Percentiles rank a stretch among this genome's conserved stretches.
Conservation (phyloP, 805 yeast species). For the Wickerhamia fluorescens region DNA sequence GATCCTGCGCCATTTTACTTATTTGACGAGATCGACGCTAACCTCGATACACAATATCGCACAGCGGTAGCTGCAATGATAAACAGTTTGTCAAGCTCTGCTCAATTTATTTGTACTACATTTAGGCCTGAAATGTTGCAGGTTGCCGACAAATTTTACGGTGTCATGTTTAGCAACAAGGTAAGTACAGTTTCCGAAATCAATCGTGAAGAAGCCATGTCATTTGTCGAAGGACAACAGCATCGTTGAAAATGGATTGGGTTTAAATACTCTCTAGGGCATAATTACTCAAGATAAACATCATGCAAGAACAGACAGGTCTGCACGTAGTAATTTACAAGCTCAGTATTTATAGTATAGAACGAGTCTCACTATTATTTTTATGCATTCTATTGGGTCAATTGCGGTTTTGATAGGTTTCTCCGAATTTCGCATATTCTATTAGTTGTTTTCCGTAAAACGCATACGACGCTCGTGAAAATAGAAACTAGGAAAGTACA, state of each 20-base stretch:
- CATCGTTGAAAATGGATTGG: slow-evolving; percentile 7
- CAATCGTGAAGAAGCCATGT: slow-evolving; percentile 62
- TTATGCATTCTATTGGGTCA: too few relatives aligned
- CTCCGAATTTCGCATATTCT: too few relatives aligned
- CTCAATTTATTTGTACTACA: slow-evolving; percentile 94
- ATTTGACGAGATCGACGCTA: slow-evolving; percentile 96
- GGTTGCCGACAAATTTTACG: slow-evolving; percentile 80
- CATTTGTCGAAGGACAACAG: slow-evolving; percentile 72
- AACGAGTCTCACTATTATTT: too few relatives aligned
- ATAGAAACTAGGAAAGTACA: too few relatives aligned
- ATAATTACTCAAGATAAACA: too few relatives aligned
- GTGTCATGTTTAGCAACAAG: slow-evolving; percentile 77
- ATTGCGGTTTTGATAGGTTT: too few relatives aligned
- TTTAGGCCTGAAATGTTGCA: slow-evolving; percentile 89
- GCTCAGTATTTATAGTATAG: too few relatives aligned
- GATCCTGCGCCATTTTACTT: slow-evolving; percentile 97
- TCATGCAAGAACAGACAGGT: too few relatives aligned
- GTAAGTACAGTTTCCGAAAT: slow-evolving; percentile 75
- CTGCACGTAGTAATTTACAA: too few relatives aligned
- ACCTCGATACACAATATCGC: slow-evolving; percentile 86
- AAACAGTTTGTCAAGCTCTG: slow-evolving; percentile 52
- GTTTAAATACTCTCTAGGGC: too few relatives aligned
- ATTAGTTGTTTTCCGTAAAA: too few relatives aligned
- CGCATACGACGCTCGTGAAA: too few relatives aligned
- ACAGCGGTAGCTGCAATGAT: slow-evolving; percentile 78